These are phyloP conservation scores for Waltergamsia citrina DNA, from an alignment of 2,329 filamentous ascomycete genomes.

Conservation along the genomic window DNA sequence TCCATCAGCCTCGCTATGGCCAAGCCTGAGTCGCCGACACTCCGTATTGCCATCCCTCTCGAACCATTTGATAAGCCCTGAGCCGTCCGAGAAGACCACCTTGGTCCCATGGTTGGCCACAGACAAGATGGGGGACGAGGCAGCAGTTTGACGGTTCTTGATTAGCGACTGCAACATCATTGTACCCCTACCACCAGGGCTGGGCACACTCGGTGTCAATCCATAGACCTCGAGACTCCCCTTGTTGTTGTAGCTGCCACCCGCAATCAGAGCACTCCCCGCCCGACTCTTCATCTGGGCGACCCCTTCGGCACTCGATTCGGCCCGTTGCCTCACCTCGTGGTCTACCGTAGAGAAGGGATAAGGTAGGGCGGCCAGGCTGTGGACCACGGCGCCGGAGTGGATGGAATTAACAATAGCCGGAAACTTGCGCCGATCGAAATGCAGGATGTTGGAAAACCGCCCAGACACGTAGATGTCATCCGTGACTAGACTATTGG, in stretches of 20 bases:
- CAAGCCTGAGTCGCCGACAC: slow-evolving; percentile 43
- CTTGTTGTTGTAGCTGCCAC: slow-evolving; percentile 85
- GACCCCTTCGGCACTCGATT: slow-evolving; percentile 45
- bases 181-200: slow-evolving; percentile 6
- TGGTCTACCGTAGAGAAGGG: slow-evolving; percentile 55
- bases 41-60: slow-evolving; percentile 71
- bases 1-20: slow-evolving; percentile 38
- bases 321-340: slow-evolving; percentile 44
- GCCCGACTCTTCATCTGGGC: slow-evolving; percentile 41
- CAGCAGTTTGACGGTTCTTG: slow-evolving; percentile 77
- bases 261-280: slow-evolving; percentile 65
- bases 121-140: slow-evolving; percentile 70
- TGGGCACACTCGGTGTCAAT: slow-evolving; percentile 25
- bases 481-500: slow-evolving; percentile 49
- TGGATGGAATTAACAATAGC: slow-evolving; percentile 69
- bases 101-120: slow-evolving; percentile 74
- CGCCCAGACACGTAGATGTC: slow-evolving; percentile 85
- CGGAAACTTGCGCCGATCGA: slow-evolving; percentile 80
- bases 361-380: slow-evolving; percentile 59
- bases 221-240: slow-evolving; percentile 85
- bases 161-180: slow-evolving; percentile 39
- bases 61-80: slow-evolving; percentile 81
- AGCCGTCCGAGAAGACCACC: slow-evolving; percentile 74
- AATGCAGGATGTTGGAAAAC: slow-evolving; percentile 81
- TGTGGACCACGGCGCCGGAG: slow-evolving; percentile 72